Evolutionary conservation across 176 grass and related monocot genomes (phyloP).

Genomic region (Musa acuminata): DNA sequence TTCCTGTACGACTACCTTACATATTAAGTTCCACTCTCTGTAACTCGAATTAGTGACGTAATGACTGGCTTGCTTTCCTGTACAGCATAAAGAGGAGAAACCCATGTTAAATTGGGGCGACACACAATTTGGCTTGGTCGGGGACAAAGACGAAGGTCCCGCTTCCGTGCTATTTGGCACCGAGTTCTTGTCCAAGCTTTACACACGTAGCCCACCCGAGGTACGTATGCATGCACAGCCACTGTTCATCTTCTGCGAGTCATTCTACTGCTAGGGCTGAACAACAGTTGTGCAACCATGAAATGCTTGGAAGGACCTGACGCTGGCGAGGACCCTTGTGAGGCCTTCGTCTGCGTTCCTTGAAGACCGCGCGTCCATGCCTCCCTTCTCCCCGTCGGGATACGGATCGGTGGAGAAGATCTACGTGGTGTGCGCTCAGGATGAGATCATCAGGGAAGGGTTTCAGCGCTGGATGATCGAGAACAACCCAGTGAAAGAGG

Average conservation of each 20-base stretch:
- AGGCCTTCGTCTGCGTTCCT: constrained; percentile 44
- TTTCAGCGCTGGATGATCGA: constrained; percentile 56
- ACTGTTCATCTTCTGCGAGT: too few relatives aligned
- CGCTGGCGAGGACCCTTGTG: constrained; percentile 34
- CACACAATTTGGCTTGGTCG: too few relatives aligned
- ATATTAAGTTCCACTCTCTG: too few relatives aligned
- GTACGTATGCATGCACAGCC: constrained; percentile 3
- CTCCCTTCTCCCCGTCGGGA: constrained; percentile 21
- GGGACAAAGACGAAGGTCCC: constrained; percentile 35
- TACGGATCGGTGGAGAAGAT: constrained; percentile 54
- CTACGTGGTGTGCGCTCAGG: constrained; percentile 46
- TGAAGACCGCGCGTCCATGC: constrained; percentile 29
- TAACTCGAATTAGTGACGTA: too few relatives aligned
- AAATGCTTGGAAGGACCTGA: constrained; percentile 37
- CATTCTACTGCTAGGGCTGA: neutral
- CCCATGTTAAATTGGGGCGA: too few relatives aligned
- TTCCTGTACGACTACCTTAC: too few relatives aligned
- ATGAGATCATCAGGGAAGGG: constrained; percentile 21
- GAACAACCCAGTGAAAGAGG: constrained; percentile 37
- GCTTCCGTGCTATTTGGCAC: constrained; percentile 39
- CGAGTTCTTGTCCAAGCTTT: constrained; percentile 21
- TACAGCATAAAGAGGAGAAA: too few relatives aligned
- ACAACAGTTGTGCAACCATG: too few relatives aligned
- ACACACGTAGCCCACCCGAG: constrained; percentile 47
- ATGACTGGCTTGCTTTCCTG: too few relatives aligned